A percentile compares a stretch with the other conserved stretches of the same genome.
Conservation (phyloP, 345 rosid genomes). For the Eucalyptus caleyi region DNA sequence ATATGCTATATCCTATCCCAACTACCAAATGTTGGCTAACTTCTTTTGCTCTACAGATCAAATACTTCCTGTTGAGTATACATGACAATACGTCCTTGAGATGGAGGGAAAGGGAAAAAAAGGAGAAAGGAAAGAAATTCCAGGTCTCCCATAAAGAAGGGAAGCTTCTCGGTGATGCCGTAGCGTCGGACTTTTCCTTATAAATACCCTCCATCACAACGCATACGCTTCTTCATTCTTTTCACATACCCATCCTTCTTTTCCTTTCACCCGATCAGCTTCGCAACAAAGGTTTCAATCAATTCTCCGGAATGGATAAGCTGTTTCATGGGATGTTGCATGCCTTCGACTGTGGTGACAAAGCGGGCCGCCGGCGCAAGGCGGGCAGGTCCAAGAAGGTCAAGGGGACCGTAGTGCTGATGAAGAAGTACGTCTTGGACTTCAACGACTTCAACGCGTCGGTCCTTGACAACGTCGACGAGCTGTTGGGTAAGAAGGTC, state of each 20-base stretch:
- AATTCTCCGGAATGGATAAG: background rate
- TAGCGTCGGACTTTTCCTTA: background rate
- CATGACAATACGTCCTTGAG: background rate
- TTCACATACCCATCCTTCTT: background rate
- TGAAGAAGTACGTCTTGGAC: slow-evolving; percentile 83
- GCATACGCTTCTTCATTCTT: background rate
- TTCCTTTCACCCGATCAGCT: background rate
- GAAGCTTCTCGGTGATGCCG: background rate
- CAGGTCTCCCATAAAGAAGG: background rate
- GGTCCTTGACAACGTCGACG: slow-evolving; percentile 46
- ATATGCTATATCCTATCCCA: background rate
- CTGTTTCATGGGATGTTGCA: background rate
- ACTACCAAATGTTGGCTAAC: background rate
- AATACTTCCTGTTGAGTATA: background rate
- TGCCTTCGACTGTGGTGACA: background rate
- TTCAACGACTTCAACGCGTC: slow-evolving; percentile 67
- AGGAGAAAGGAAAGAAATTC: background rate
- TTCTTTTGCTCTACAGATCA: background rate
- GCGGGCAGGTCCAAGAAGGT: background rate
- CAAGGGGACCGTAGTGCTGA: slow-evolving; percentile 59
- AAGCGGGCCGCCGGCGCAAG: background rate
- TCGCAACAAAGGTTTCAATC: background rate
- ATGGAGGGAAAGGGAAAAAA: background rate
- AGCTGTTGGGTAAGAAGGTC: slow-evolving; percentile 46
- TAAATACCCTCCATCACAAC: background rate